phyloP scores from a whole-genome alignment of 2,329 filamentous ascomycete genomes.

The Stagonosporopsis tanaceti region DNA sequence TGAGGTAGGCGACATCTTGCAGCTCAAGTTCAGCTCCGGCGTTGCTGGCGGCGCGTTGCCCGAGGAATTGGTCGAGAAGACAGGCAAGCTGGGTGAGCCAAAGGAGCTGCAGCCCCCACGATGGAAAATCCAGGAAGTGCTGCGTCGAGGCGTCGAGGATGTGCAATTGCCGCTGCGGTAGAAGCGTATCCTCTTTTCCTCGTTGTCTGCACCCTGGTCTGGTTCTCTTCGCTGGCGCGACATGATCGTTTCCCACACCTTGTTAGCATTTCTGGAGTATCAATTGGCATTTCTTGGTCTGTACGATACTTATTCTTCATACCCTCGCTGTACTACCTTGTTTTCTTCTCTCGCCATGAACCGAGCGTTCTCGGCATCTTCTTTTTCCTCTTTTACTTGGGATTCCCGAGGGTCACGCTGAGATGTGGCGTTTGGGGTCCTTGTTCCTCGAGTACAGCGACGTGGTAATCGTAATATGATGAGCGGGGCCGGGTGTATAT shows the following conservation, averaged over 20 bases:
- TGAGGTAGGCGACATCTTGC: constrained; percentile 88
- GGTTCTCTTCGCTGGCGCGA: not conserved
- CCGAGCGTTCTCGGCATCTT: not conserved
- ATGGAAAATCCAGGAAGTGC: constrained; percentile 79
- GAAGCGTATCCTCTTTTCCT: not conserved
- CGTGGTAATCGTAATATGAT: constrained; percentile 20
- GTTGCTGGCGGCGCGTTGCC: constrained; percentile 87
- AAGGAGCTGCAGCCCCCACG: constrained; percentile 70
- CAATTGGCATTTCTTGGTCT: constrained; percentile 10
- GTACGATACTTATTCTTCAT: constrained; percentile 29
- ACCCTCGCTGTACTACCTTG: constrained; percentile 31
- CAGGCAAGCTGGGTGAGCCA: constrained; percentile 55
- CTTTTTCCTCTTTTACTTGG: not conserved
- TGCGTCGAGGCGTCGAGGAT: constrained; percentile 77
- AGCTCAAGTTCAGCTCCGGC: constrained; percentile 97
- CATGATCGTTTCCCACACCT: constrained; percentile 2
- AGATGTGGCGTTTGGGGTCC: not conserved
- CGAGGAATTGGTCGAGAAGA: constrained; percentile 74
- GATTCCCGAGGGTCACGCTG: not conserved
- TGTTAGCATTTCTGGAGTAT: constrained; percentile 21
- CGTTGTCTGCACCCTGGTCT: not conserved
- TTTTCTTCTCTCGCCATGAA: constrained; percentile 7
- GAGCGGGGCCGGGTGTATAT: constrained; percentile 9
- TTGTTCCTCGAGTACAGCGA: constrained; percentile 10
- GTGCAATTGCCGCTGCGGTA: constrained; percentile 76